Evolutionary conservation across 2,329 filamentous ascomycete species (phyloP).

Genomic region (Trichoderma citrinoviride): DNA sequence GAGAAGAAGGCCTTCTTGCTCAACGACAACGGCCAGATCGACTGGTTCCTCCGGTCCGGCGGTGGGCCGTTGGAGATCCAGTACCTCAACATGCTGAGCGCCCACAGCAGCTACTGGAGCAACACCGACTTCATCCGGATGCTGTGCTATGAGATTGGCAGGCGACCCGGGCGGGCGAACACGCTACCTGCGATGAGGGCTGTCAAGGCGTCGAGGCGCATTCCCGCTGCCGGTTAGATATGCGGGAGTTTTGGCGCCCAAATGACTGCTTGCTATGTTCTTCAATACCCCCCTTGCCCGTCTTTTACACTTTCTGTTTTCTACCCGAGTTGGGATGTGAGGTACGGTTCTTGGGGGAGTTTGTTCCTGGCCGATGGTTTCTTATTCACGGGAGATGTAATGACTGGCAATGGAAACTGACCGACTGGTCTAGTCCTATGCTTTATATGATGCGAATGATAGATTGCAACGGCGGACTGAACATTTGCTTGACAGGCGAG

Average conservation of each 20-base stretch:
- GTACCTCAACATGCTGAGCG: slow-evolving; percentile 94
- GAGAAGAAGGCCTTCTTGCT: slow-evolving; percentile 84
- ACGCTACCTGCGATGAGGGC: slow-evolving; percentile 59
- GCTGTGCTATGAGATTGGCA: slow-evolving; percentile 82
- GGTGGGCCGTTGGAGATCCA: slow-evolving; percentile 89
- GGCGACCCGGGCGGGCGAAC: slow-evolving; percentile 63
- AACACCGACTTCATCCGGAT: slow-evolving; percentile 85
- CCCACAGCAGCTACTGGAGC: slow-evolving; percentile 92
- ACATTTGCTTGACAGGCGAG: not conserved
- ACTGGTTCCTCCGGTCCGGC: slow-evolving; percentile 81
- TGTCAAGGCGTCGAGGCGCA: slow-evolving; percentile 50
- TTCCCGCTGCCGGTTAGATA: slow-evolving; percentile 18
- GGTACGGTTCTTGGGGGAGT: not conserved
- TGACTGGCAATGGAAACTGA: not conserved
- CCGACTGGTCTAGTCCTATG: too few relatives aligned
- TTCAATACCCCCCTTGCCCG: not conserved
- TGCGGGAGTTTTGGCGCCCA: not conserved
- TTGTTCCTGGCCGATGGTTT: not conserved
- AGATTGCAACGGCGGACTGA: not conserved
- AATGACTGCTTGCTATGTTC: not conserved
- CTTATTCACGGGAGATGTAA: not conserved
- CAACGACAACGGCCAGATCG: slow-evolving; percentile 95
- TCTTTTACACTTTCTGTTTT: not conserved
- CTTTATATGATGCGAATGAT: too few relatives aligned
- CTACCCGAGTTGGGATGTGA: not conserved